Base-by-base conservation (phyloP, 2,329 filamentous ascomycete genomes). In the Pseudogymnoascus sp. region DNA sequence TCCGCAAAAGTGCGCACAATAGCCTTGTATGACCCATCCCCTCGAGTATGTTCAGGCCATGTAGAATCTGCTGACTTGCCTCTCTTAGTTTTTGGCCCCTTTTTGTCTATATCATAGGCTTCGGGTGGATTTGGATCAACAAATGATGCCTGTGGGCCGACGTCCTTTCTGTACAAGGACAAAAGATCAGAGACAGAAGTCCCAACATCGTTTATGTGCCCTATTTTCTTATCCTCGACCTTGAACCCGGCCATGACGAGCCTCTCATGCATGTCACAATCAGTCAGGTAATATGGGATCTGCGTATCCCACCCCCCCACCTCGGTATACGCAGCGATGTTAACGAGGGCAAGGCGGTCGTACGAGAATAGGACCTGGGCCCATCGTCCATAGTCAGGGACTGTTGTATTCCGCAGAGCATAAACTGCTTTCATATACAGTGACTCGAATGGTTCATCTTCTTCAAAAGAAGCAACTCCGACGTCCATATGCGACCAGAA, bases 401-500 rank as follows among this genome's bases (percentile, higher is more conserved):
- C 48, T 15, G 55, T 63, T 18, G 38, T 62, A 15, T 60, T 61
- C 1, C 62, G 59, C 2, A 65, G 62, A 6, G 61, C 52, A 5
- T 34, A 10, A 21, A 67, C 63, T 64, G 38, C 64, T 59, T 7
- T 38, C 15, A 60, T 52, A 38, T 69, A 69, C 9, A 69, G 5
- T 2, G 66, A 65, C 5, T 28, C 58, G 7, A 39, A 62, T 2
- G 59, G 28, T 19, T 63, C 59, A n/a, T 45, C 52, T 7, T 57
- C 34, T 59, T 80, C 78, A 61, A 74, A 75, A 0, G 74, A 71
- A 1, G 78, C 65, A 1, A 74, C 74, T 0, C 77, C 72, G 7
- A 82, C 75, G 63, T 83, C 80, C 75, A 80, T 80, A 67, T 82
- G 80, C n/a, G 72, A 75, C 78, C 79, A 82, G 66, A 79, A 83